These are phyloP conservation scores for Saitoella complicata DNA, from an alignment of 805 yeast species.

Conservation along the genomic window DNA sequence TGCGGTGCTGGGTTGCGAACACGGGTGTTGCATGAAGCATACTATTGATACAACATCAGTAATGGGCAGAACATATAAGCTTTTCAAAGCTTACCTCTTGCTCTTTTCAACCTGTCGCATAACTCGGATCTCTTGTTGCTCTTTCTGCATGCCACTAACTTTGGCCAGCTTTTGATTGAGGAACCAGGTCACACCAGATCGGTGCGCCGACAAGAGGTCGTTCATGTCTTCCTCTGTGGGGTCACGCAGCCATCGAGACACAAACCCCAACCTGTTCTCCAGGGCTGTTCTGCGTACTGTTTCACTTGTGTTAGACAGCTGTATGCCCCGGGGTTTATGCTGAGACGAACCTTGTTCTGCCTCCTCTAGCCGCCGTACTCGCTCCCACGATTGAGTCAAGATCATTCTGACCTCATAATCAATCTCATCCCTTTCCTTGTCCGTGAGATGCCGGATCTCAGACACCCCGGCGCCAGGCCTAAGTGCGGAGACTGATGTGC, in stretches of 20 bases:
- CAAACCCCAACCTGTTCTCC: neutral
- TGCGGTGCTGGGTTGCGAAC: too few species aligned
- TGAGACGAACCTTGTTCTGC: conserved; percentile 10
- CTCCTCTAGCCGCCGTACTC: conserved; percentile 17
- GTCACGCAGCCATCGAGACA: neutral
- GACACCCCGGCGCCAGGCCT: neutral
- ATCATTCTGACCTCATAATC: conserved; percentile 24
- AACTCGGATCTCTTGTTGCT: conserved; percentile 22
- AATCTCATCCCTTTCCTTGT: conserved; percentile 23
- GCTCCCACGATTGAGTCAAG: conserved; percentile 20
- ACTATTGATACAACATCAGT: too few species aligned
- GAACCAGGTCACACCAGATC: conserved; percentile 23
- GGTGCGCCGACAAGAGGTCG: conserved; percentile 19
- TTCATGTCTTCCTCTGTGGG: conserved; percentile 13
- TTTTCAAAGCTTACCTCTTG: conserved; percentile 5
- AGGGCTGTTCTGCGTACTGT: neutral
- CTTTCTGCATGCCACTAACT: conserved; percentile 20
- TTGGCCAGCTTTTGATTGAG: conserved; percentile 19
- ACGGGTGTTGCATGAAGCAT: too few species aligned
- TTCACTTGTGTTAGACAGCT: neutral
- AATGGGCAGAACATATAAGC: too few species aligned
- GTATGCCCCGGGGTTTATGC: too few species aligned
- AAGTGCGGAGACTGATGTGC: neutral
- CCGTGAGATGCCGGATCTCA: conserved; percentile 16
- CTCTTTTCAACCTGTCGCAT: conserved; percentile 17